Percentiles rank a stretch among this genome's conserved stretches.
These are phyloP conservation scores for Lactuca sativa DNA, from an alignment of 129 eudicot genomes.

Conservation along the genomic window DNA sequence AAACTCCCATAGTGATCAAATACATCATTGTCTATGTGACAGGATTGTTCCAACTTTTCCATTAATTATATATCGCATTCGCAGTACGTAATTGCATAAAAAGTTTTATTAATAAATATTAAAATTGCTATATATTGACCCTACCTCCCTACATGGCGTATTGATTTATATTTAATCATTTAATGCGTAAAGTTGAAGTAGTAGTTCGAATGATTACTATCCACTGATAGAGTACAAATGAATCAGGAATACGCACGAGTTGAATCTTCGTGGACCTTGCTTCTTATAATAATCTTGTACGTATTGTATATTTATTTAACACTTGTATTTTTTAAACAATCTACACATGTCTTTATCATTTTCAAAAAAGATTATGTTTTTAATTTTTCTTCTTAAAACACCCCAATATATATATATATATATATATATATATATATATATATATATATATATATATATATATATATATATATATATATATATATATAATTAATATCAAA, in stretches of 20 bases:
- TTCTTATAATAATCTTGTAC: background rate
- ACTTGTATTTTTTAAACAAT: too few species aligned
- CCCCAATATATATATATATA: background rate
- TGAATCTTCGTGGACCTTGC: background rate
- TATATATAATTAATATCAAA: background rate
- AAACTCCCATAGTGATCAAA: background rate
- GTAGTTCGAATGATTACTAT: background rate
- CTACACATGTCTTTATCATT: too few species aligned
- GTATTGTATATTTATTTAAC: background rate
- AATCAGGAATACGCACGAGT: background rate
- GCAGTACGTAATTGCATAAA: background rate
- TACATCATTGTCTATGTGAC: background rate
- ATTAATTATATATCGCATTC: too few species aligned
- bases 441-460: too few species aligned
- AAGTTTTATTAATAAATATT: too few species aligned
- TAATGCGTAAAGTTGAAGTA: background rate
- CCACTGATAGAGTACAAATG: background rate
- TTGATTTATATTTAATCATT: background rate
- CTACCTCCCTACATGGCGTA: background rate
- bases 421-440: too few species aligned
- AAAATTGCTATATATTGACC: too few species aligned
- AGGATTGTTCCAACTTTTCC: background rate
- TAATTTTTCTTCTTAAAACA: background rate
- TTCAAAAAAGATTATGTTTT: background rate
- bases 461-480: too few species aligned